These are phyloP conservation scores for Inga oerstediana DNA, from an alignment of 306 rosid species.

Conservation along the genomic window DNA sequence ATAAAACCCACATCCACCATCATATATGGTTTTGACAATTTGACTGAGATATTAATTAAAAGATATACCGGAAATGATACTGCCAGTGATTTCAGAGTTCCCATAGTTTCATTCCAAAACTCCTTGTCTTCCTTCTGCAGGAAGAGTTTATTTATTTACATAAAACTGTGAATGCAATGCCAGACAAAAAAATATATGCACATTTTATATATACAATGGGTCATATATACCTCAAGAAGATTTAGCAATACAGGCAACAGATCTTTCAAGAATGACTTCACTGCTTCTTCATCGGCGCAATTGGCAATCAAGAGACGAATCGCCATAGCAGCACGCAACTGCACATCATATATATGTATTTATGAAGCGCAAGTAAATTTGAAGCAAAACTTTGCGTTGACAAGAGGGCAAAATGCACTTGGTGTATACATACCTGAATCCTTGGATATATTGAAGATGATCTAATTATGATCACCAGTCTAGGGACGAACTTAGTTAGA, in stretches of 20 bases:
- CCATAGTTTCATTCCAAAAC: conserved; percentile 13
- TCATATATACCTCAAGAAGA: conserved; percentile 25
- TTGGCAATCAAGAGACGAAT: background rate
- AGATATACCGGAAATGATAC: conserved; percentile 24
- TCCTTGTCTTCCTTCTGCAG: conserved; percentile 28
- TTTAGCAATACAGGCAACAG: conserved; percentile 3
- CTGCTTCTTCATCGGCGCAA: background rate
- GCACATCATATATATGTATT: background rate
- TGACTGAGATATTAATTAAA: background rate
- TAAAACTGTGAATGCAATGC: conserved; percentile 6
- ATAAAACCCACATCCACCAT: background rate
- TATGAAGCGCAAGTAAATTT: too few species aligned
- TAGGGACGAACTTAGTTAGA: conserved; percentile 5
- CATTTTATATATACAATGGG: background rate
- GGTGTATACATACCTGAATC: conserved; percentile 22
- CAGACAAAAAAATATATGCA: background rate
- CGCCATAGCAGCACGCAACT: conserved; percentile 16
- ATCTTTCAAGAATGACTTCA: background rate
- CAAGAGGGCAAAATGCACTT: background rate
- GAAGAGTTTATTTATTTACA: conserved; percentile 16
- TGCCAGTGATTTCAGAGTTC: conserved; percentile 24
- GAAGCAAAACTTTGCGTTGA: background rate
- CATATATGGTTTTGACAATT: background rate
- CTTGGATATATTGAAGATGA: background rate
- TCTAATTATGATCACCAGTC: background rate